Base-by-base conservation (phyloP, 257 asterid species). In the Primulina huaijiensis region DNA sequence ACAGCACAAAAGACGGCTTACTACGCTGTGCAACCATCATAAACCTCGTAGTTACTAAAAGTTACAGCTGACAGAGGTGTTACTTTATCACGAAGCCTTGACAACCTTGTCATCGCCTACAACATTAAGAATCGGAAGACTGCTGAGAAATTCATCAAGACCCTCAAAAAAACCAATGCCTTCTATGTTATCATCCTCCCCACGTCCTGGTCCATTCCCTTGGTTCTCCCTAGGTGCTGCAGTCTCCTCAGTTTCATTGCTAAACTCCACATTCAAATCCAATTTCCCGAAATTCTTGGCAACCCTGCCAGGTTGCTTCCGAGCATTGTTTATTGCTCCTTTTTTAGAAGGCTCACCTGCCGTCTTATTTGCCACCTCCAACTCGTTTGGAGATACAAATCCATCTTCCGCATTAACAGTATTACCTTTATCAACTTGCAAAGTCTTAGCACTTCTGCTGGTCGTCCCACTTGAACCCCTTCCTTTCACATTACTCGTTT, bases 141-240 rank as follows among this genome's bases (percentile, higher is more conserved):
- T 87, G 87, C 87, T 91, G 5, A 91, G 84, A 79, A 86, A 94
- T 52, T 94, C 99, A 80, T 94, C 97, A 70, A 94, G 97, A 19
- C 99, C 99, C 79, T 94, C 99, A 69, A 94, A 94, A 67, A 91
- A 89, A 60, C 88, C 99, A 66, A 80, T 81, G 72, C 96, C 98
- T 81, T 92, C 98, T 60, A 87, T 85, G 72, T 84, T 90, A 52
- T 87, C 97, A 62, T 89, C 96, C 79, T 79, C 93, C 50, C 95
- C 97, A 8, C 85, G 87, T 63, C 76, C 81, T 11, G 89, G 66
- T 62, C 89, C 96, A 62, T 75, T 80, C 62, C 79, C 93, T 55
- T 76, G 90, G 74, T 78, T 77, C 72, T 62, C 77, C 80, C 86
- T 82, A 19, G 83, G 83, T 14, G 81, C 87, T 60, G 83, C 81